These are phyloP conservation scores for Jaltomata sinuosa DNA, from an alignment of 257 asterid species.

Conservation along the genomic window DNA sequence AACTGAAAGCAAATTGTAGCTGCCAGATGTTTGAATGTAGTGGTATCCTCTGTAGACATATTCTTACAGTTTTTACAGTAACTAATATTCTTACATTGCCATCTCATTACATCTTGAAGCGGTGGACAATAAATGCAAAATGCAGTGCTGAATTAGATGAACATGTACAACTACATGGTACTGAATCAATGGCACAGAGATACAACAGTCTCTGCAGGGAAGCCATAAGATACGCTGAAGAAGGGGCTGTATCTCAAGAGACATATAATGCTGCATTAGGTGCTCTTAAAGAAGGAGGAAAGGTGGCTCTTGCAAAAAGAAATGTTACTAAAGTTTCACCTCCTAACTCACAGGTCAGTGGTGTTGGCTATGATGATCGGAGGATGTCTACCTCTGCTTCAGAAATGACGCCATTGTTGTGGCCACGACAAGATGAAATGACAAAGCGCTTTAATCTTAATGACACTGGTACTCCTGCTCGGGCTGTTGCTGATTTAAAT, in stretches of 20 bases:
- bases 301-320: slow-evolving; percentile 52
- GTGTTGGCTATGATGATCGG: slow-evolving; percentile 46
- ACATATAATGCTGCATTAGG: slow-evolving; percentile 50
- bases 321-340: slow-evolving; percentile 48
- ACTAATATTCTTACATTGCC: slow-evolving; percentile 89
- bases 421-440: slow-evolving; percentile 79
- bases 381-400: slow-evolving; percentile 25
- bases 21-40: slow-evolving; percentile 85
- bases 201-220: slow-evolving; percentile 75
- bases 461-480: slow-evolving; percentile 36
- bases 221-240: slow-evolving; percentile 75
- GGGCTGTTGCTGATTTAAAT: slow-evolving; percentile 34
- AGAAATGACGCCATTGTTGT: slow-evolving; percentile 56
- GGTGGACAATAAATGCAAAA: slow-evolving; percentile 91
- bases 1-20: slow-evolving; percentile 72
- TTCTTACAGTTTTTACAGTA: slow-evolving; percentile 90
- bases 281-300: slow-evolving; percentile 63
- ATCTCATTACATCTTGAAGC: slow-evolving; percentile 66
- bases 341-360: slow-evolving; percentile 43
- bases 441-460: slow-evolving; percentile 49
- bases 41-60: slow-evolving; percentile 84
- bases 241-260: slow-evolving; percentile 66
- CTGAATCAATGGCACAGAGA: slow-evolving; percentile 41
- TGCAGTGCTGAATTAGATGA: slow-evolving; percentile 41
- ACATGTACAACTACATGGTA: slow-evolving; percentile 29